Base-by-base conservation (phyloP, 2,329 filamentous ascomycete species). In the Didymella lethalis region DNA sequence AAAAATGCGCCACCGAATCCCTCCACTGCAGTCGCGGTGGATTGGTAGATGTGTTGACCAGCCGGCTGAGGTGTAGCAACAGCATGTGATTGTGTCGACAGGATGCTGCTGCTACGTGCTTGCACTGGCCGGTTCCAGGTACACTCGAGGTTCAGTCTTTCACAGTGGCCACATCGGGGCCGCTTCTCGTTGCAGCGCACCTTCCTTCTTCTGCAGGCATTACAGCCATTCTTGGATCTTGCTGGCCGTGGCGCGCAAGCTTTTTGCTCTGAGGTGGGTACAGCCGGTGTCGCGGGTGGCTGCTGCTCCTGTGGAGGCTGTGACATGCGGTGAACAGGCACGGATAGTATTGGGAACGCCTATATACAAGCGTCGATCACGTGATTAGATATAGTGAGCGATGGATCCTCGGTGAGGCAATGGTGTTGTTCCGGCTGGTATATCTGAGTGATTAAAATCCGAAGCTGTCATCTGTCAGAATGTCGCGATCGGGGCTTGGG, bases 151-250 rank as follows among this genome's bases (percentile, higher is more conserved):
- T 82, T 82, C 48, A 85, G 77, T 40, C 83, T 78, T 67, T 81
- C 81, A 72, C 84, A 86, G 66, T 85, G 83, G 49, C 76, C 80
- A 67, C 84, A 86, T 18, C 80, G 70, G 7, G 84, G 83, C 57
- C 81, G 79, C 61, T 80, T 78, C 72, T 85, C 83, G 64, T 85
- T 82, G 68, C 83, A 86, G 63, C 83, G 80, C 63, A 84, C 84
- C 72, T 85, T 85, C 59, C 82, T 78, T 36, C 82, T 81, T 61
- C 70, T 64, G 61, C 71, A 72, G 12, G 69, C 68, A 64, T 73
- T 73, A 59, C 70, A 74, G 18, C 69, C 71, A 59, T 72, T 72
- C 48, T 71, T 73, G 10, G 69, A 71, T 7, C 71, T 65, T 48
- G 70, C 69, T 49, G 71, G 70, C 16, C 69, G 69, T 8, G 71